A percentile compares a stretch with the other conserved stretches of the same genome.
phyloP scores from a whole-genome alignment of 2,329 filamentous ascomycete genomes.

The Purpureocillium lavendulum region DNA sequence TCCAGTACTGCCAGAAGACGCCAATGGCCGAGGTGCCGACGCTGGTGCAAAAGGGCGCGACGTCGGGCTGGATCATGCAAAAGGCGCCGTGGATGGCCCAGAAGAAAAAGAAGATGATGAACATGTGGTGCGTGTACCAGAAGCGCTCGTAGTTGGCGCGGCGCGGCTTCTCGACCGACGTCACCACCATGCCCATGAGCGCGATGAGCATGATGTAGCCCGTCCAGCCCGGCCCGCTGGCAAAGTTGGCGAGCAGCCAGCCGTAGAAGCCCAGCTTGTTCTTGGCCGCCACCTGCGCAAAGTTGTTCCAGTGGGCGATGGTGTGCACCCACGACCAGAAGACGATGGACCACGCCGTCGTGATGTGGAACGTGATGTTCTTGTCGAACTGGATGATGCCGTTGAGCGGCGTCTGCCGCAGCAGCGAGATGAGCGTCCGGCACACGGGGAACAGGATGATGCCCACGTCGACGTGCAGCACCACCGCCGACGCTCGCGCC shows the following conservation, averaged over 20 bases:
- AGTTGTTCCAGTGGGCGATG: conserved; percentile 81
- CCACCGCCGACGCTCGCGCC: conserved; percentile 65
- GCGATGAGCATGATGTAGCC: conserved; percentile 78
- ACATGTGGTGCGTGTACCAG: conserved; percentile 87
- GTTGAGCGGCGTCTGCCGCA: conserved; percentile 72
- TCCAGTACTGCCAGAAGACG: conserved; percentile 87
- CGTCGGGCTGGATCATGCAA: conserved; percentile 84
- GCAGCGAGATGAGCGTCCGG: conserved; percentile 73
- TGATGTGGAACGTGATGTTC: conserved; percentile 84
- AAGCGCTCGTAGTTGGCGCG: conserved; percentile 81
- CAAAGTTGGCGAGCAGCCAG: conserved; percentile 68
- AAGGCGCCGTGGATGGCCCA: conserved; percentile 86
- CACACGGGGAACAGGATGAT: conserved; percentile 76
- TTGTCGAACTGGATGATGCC: conserved; percentile 85
- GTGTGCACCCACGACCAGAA: conserved; percentile 85
- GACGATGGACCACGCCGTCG: conserved; percentile 78
- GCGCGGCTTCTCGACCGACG: conserved; percentile 68
- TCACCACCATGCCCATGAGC: conserved; percentile 70
- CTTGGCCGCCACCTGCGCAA: conserved; percentile 66
- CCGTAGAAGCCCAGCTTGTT: conserved; percentile 72
- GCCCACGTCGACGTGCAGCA: conserved; percentile 74
- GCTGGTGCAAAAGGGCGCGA: conserved; percentile 68
- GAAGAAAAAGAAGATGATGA: conserved; percentile 82
- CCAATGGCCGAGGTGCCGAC: conserved; percentile 58
- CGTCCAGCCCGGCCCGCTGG: conserved; percentile 75